Evolutionary conservation across 2,329 filamentous ascomycete genomes (phyloP).

Genomic region (Chrysosporium keratinophilum): DNA sequence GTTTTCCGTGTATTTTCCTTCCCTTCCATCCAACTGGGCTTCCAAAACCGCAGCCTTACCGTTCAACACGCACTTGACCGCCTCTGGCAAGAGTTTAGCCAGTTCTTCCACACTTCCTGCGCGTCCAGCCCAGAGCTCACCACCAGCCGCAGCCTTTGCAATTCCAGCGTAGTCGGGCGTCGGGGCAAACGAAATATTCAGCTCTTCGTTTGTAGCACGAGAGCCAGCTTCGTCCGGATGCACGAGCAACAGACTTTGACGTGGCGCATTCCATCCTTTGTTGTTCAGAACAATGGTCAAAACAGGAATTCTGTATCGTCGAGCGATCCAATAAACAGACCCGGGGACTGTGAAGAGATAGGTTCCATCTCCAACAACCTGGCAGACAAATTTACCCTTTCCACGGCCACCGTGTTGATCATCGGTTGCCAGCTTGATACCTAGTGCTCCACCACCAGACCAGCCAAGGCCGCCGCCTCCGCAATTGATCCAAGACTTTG

Average conservation of each 20-base stretch:
- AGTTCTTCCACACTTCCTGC: conserved; percentile 49
- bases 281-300: conserved; percentile 60
- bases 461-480: conserved; percentile 71
- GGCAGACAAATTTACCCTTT: conserved; percentile 51
- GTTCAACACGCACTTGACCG: conserved; percentile 47
- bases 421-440: conserved; percentile 62
- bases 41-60: conserved; percentile 55
- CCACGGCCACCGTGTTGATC: conserved; percentile 38
- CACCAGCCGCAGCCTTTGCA: conserved; percentile 54
- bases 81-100: conserved; percentile 44
- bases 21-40: conserved; percentile 46
- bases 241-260: conserved; percentile 51
- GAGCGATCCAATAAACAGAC: conserved; percentile 58
- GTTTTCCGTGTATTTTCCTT: conserved; percentile 43
- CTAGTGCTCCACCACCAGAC: conserved; percentile 65
- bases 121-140: conserved; percentile 50
- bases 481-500: conserved; percentile 70
- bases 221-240: conserved; percentile 55
- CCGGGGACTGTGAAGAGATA: conserved; percentile 56
- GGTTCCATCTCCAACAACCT: conserved; percentile 58
- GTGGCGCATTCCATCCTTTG: conserved; percentile 60
- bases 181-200: conserved; percentile 57
- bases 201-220: conserved; percentile 51
- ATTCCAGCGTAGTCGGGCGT: conserved; percentile 59
- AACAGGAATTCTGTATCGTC: conserved; percentile 55